Evolutionary conservation across 2,329 filamentous ascomycete genomes (phyloP).

Genomic region (Parastagonospora avenae): DNA sequence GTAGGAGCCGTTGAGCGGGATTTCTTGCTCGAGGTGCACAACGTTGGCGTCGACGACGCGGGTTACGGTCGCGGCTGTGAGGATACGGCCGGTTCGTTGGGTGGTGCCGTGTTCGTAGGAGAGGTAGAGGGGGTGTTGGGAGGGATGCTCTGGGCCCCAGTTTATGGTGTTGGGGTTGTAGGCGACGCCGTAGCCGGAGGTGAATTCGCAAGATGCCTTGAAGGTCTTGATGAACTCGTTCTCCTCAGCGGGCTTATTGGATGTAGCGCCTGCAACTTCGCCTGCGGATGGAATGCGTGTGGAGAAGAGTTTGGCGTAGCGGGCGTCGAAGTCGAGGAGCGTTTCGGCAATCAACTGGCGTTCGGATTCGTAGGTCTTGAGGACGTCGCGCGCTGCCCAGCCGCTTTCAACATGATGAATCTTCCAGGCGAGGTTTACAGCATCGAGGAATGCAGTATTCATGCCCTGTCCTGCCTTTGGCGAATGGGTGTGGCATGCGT

Average conservation of each 20-base stretch:
- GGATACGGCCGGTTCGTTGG: conserved; percentile 73
- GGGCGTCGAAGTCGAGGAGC: conserved; percentile 83
- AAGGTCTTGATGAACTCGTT: conserved; percentile 89
- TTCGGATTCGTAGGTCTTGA: conserved; percentile 86
- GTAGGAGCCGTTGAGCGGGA: conserved; percentile 87
- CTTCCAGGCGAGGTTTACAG: conserved; percentile 94
- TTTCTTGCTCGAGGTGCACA: conserved; percentile 87
- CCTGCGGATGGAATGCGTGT: conserved; percentile 73
- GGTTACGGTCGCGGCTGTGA: conserved; percentile 81
- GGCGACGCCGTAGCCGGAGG: conserved; percentile 86
- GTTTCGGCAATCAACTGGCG: conserved; percentile 84
- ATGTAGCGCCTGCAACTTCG: conserved; percentile 70
- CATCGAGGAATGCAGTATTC: conserved; percentile 66
- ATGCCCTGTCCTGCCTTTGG: conserved; percentile 70
- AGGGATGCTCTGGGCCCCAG: conserved; percentile 76
- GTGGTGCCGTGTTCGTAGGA: conserved; percentile 60
- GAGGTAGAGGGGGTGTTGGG: conserved; percentile 72
- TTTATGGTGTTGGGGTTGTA: conserved; percentile 84
- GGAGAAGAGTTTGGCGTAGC: conserved; percentile 89
- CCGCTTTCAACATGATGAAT: conserved; percentile 87
- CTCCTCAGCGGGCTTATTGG: conserved; percentile 50
- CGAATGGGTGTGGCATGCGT: conserved; percentile 67
- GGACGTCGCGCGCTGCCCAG: conserved; percentile 74
- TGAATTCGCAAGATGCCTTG: conserved; percentile 91
- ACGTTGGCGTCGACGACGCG: conserved; percentile 87